phyloP scores from a whole-genome alignment of 208 protist species.

The Leishmania lainsoni region DNA sequence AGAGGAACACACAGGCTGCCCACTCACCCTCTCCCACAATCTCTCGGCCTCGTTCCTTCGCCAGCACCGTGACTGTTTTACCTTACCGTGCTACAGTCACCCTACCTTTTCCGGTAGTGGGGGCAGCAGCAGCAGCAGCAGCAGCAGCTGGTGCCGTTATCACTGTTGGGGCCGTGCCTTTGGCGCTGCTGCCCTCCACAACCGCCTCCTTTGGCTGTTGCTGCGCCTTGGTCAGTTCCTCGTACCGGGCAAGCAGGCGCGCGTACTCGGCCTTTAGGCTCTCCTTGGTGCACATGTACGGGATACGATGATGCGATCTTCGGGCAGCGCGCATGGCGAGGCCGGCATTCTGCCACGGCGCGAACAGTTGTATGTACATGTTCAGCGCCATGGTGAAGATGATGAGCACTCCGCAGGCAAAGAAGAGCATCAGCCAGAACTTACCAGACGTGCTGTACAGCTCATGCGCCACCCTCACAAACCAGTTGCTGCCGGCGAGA shows the following conservation, averaged over 20 bases:
- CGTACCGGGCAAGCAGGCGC: slow-evolving; percentile 28
- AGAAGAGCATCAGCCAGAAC: slow-evolving; percentile 66
- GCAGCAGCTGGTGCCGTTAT: no score
- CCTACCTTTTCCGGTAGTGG: not conserved
- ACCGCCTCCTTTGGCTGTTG: slow-evolving; percentile 3
- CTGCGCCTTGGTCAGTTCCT: slow-evolving; percentile 14
- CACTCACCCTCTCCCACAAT: not conserved
- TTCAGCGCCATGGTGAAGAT: slow-evolving; percentile 60
- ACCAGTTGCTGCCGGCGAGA: slow-evolving; percentile 65
- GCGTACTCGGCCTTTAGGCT: slow-evolving; percentile 33
- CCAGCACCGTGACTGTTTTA: not conserved
- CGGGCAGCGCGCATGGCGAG: slow-evolving; percentile 52
- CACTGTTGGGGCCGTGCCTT: not conserved
- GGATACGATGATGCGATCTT: slow-evolving; percentile 42
- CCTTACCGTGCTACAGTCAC: not conserved
- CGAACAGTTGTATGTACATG: slow-evolving; percentile 64
- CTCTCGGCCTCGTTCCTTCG: not conserved
- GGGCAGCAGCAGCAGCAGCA: not conserved
- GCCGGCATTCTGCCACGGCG: slow-evolving; percentile 62
- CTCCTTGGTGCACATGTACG: slow-evolving; percentile 33
- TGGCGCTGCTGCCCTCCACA: not conserved
- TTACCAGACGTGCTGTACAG: slow-evolving; percentile 48
- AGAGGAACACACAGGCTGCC: not conserved
- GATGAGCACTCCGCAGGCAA: slow-evolving; percentile 51
- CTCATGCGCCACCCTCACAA: slow-evolving; percentile 48